Percentiles rank a stretch among this genome's conserved stretches.
Evolutionary conservation across 768 basidiomycete species (phyloP).

Genomic region (Leucosporidium scottii): DNA sequence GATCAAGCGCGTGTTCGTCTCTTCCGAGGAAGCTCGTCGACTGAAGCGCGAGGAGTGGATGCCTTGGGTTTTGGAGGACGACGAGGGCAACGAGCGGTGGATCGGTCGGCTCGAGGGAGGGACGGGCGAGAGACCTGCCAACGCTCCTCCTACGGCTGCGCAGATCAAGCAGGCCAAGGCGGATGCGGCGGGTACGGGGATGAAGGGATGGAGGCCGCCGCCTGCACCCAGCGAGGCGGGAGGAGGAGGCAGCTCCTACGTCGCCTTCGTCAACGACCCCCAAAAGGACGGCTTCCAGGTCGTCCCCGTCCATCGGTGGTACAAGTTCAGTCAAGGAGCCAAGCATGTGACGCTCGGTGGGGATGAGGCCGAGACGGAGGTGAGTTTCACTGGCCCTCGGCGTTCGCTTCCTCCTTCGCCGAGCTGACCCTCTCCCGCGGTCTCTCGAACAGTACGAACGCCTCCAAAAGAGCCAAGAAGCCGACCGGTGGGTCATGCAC

Average conservation of each 20-base stretch:
- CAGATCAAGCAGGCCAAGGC: neutral
- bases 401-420: neutral
- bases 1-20: slow-evolving; percentile 71
- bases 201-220: slow-evolving; percentile 60
- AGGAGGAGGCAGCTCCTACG: slow-evolving; percentile 27
- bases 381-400: slow-evolving; percentile 44
- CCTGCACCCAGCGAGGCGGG: slow-evolving; percentile 18
- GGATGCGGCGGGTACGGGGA: slow-evolving; percentile 51
- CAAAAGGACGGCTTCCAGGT: slow-evolving; percentile 72
- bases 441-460: slow-evolving; percentile 47
- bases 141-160: neutral
- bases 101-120: slow-evolving; percentile 73
- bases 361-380: slow-evolving; percentile 62
- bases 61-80: slow-evolving; percentile 82
- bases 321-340: slow-evolving; percentile 82
- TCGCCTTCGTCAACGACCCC: slow-evolving; percentile 32
- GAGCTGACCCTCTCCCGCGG: slow-evolving; percentile 30
- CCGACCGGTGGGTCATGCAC: slow-evolving; percentile 62
- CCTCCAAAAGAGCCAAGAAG: slow-evolving; percentile 57
- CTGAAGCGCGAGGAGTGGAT: slow-evolving; percentile 76
- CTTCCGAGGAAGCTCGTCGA: slow-evolving; percentile 68
- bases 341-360: slow-evolving; percentile 61
- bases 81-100: slow-evolving; percentile 67
- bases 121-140: slow-evolving; percentile 27
- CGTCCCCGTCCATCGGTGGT: slow-evolving; percentile 80